A percentile compares a stretch with the other conserved stretches of the same genome.
These are phyloP conservation scores for Cymodocea nodosa DNA, from an alignment of 116 monocot genomes.

Conservation along the genomic window DNA sequence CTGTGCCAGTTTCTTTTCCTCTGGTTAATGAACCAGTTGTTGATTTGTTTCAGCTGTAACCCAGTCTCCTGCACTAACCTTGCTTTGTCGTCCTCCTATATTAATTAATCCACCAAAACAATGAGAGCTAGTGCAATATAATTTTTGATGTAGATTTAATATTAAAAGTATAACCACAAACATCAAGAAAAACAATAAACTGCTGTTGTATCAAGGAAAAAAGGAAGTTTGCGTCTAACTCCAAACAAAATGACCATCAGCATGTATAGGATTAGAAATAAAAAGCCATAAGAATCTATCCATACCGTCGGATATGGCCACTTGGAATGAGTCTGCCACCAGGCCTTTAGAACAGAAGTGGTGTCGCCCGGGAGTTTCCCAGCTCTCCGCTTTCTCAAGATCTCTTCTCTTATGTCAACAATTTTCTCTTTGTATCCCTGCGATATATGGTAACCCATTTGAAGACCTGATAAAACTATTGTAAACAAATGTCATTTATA, in stretches of 20 bases:
- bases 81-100: conserved; percentile 79
- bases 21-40: conserved; percentile 93
- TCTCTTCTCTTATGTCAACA: conserved; percentile 68
- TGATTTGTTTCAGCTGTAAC: conserved; percentile 75
- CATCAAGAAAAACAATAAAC: not conserved
- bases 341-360: conserved; percentile 54
- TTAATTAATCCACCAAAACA: not conserved
- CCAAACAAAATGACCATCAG: not conserved
- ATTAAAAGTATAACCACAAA: not conserved
- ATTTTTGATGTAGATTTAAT: too few relatives aligned
- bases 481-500: conserved; percentile 4
- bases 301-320: conserved; percentile 74
- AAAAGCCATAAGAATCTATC: not conserved
- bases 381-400: conserved; percentile 57
- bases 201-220: not conserved
- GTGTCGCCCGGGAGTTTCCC: conserved; percentile 69
- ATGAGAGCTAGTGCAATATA: not conserved
- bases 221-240: not conserved
- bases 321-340: conserved; percentile 76
- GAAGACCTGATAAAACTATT: not conserved
- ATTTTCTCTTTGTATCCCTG: conserved; percentile 73
- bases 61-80: conserved; percentile 81
- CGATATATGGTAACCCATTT: not conserved
- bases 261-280: too few relatives aligned
- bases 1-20: conserved; percentile 87